Evolutionary conservation across 192 early-diverging fungal genomes (phyloP).

Genomic region (Gaertneriomyces sp.): DNA sequence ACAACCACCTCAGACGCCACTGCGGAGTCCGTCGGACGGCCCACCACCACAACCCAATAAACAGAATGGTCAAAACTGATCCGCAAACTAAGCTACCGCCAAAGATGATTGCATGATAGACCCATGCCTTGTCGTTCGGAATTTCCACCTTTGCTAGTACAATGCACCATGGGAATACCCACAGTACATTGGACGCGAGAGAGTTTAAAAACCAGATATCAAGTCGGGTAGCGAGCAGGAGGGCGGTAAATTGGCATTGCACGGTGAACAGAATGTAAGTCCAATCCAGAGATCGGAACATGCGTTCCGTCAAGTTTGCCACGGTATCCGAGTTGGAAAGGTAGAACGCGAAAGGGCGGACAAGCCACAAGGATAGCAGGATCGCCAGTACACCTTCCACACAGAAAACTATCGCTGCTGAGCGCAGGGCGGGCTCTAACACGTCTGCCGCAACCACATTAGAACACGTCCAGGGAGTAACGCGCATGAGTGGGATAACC

Average conservation of each 20-base stretch:
- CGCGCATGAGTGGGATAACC: no score
- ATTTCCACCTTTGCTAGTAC: neutral
- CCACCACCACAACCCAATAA: conserved; percentile 21
- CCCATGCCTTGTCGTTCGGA: conserved; percentile 21
- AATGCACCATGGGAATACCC: conserved; percentile 35
- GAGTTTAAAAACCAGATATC: conserved; percentile 26
- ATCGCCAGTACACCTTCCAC: conserved; percentile 10
- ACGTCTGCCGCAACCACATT: conserved; percentile 4
- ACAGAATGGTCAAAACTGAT: conserved; percentile 6
- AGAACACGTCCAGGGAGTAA: neutral
- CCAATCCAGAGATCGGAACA: conserved; percentile 29
- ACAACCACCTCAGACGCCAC: no score
- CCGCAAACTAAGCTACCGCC: conserved; percentile 26
- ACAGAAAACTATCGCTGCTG: neutral
- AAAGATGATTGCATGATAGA: conserved; percentile 27
- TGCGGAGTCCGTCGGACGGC: no score
- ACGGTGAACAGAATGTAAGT: conserved; percentile 26
- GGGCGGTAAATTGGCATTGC: conserved; percentile 10
- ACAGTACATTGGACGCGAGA: conserved; percentile 18
- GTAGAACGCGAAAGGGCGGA: conserved; percentile 23
- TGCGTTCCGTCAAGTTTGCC: conserved; percentile 16
- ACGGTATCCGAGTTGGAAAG: conserved; percentile 5
- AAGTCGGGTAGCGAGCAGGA: conserved; percentile 28
- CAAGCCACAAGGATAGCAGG: conserved; percentile 12
- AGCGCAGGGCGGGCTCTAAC: neutral